phyloP scores from a whole-genome alignment of 148 eudicot genomes.

The Vaccinium vitisidaea region DNA sequence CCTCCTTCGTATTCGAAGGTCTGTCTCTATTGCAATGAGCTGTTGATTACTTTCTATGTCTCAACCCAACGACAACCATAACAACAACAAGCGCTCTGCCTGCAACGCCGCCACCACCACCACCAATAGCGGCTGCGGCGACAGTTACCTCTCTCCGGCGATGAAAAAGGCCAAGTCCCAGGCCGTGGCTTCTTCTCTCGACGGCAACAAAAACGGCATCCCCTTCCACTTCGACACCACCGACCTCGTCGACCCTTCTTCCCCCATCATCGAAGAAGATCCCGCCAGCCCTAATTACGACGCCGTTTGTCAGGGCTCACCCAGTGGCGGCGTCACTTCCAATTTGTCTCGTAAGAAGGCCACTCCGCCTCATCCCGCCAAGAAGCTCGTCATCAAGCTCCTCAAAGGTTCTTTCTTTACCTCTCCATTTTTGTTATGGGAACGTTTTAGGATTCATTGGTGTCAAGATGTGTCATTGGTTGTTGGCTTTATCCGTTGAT shows the following conservation, averaged over 20 bases:
- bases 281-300: slow-evolving; percentile 16
- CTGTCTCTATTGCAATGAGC: slow-evolving; percentile 16
- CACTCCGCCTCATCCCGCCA: slow-evolving; percentile 75
- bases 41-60: slow-evolving; percentile 34
- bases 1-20: not conserved
- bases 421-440: not conserved
- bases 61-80: slow-evolving; percentile 17
- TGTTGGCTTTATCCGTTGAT: not conserved
- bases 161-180: slow-evolving; percentile 72
- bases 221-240: slow-evolving; percentile 21
- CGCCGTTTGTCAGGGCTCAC: slow-evolving; percentile 23
- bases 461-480: not conserved
- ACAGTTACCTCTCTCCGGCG: slow-evolving; percentile 25
- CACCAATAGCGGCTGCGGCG: slow-evolving; percentile 12
- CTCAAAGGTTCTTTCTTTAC: slow-evolving; percentile 55
- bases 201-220: slow-evolving; percentile 36
- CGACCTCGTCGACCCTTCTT: slow-evolving; percentile 10
- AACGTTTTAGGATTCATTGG: not conserved
- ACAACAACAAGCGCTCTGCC: slow-evolving; percentile 11
- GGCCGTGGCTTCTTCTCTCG: slow-evolving; percentile 36
- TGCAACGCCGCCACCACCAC: slow-evolving; percentile 15
- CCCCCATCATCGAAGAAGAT: slow-evolving; percentile 41
- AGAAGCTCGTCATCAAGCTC: slow-evolving; percentile 86
- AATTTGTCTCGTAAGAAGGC: slow-evolving; percentile 92
- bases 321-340: slow-evolving; percentile 32